Base-by-base conservation (phyloP, 2,329 filamentous ascomycete species). In the Fusarium sp. region DNA sequence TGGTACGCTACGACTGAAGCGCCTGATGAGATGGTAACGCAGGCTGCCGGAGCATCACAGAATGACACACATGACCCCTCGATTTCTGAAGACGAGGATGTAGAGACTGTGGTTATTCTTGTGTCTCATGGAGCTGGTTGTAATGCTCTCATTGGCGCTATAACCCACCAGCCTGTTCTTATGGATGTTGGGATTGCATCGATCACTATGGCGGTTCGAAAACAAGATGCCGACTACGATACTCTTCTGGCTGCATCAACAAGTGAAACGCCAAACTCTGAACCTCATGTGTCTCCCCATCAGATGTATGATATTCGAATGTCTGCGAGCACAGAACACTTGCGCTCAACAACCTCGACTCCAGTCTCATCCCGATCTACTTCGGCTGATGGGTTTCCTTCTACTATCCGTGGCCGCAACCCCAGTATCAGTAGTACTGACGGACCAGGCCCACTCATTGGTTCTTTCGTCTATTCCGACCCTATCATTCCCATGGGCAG, bases 111-210 rank as follows among this genome's bases (percentile, higher is more conserved):
- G 4, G 85, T 99, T 22, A 87, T 99, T 44, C 84, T 99, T 13
- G 93, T 99, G 28, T 97, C 96, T 1, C 96, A 99, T 79, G 95
- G 95, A 30, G 96, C 96, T 20, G 96, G 96, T 42, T 97, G 95
- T 83, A 99, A 99, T 83, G 96, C 96, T 6, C 83, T 99, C 48
- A 95, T 99, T 70, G 95, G 95, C 18, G 95, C 95, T 31, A 89
- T 99, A 72, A 97, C 95, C 1, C 93, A 95, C 68, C 93, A 97
- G 78, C 95, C 96, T 0, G 95, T 97, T 0, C 87, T 99, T 20
- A 90, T 97, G 78, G 95, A 98, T 79, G 92, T 98, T 22, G 92
- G 92, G 33, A 93, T 97, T 83, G 93, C 95, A 2, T 97, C 95
- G 7, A 86, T 99, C 54, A 98, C 95, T 3, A 93, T 98, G 91